Evolutionary conservation across 257 asterid genomes (phyloP), one percentile per base, ranked within the genome.

Genomic region (Fraxinus excelsior): DNA sequence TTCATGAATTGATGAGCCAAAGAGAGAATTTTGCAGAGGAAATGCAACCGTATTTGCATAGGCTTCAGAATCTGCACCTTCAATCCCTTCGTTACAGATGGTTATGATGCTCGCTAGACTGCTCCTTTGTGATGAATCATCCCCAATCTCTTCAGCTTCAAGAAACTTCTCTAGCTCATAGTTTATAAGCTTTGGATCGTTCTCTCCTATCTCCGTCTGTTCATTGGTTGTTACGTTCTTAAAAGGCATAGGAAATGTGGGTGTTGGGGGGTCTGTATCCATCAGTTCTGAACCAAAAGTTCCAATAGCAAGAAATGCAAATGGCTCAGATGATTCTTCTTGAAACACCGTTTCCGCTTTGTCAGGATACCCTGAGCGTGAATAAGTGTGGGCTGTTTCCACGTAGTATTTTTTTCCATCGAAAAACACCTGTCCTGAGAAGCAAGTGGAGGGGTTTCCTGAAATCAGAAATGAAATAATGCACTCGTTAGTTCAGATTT

Each of bases 271-370:
- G 67, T 88, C 92, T 60, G 85, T 81, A 76, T 74, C 70, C 60
- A 70, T 75, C 76, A 87, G 77, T 78, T 90, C 92, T 81, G 79
- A 79, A 56, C 96, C 97, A 5, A 94, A 87, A 82, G 97, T 94
- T 31, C 97, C 97, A 81, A 94, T 94, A 78, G 98, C 85, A 71
- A 94, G 97, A 81, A 94, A 90, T n/a, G 92, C 93, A 82, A 90
- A 92, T 70, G 88, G 81, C 76, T 92, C 94, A 66, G 73, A 78
- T 78, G 82, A 74, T 79, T 83, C 93, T 62, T 90, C 91, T 78
- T 84, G 81, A 78, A 29, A 80, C 40, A 46, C 60, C 74, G 51
- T 78, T 75, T 85, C 84, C 38, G 37, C 81, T 74, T 70, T 66
- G 76, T 80, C 79, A 80, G 73, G 80, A 73, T 70, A 68, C 72